Evolutionary conservation across 768 basidiomycete genomes (phyloP).

Genomic region (Leccinum barrowsii): DNA sequence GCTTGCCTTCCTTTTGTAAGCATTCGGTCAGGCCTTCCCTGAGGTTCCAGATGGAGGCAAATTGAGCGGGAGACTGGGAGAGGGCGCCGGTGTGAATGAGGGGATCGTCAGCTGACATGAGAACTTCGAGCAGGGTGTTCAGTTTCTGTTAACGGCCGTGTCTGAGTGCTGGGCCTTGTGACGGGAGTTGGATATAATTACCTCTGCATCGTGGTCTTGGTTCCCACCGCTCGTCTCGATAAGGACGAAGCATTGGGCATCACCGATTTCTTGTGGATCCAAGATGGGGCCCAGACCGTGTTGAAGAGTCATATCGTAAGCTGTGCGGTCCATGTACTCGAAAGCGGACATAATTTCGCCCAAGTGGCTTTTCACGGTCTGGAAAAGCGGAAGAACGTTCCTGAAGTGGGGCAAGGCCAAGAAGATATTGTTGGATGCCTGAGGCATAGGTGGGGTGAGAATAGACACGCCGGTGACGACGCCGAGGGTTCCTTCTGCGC

Average conservation of each 20-base stretch:
- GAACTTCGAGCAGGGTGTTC: constrained; percentile 66
- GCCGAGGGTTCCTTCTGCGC: constrained; percentile 94
- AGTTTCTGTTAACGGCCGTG: constrained; percentile 69
- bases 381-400: constrained; percentile 82
- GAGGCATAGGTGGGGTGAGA: constrained; percentile 78
- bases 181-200: constrained; percentile 30
- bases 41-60: constrained; percentile 84
- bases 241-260: constrained; percentile 85
- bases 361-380: constrained; percentile 72
- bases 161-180: neutral
- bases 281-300: constrained; percentile 80
- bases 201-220: constrained; percentile 91
- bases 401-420: constrained; percentile 85
- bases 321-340: constrained; percentile 89
- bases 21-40: constrained; percentile 93
- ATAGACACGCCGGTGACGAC: constrained; percentile 95
- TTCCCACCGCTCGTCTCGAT: constrained; percentile 94
- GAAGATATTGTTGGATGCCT: constrained; percentile 88
- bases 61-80: constrained; percentile 87
- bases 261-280: constrained; percentile 66
- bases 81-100: constrained; percentile 88
- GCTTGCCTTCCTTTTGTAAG: constrained; percentile 87
- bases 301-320: constrained; percentile 80
- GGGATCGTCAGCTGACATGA: constrained; percentile 68
- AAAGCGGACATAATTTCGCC: constrained; percentile 97